Conservation (phyloP, 2,329 filamentous ascomycete genomes). For the Gaeumannomyces tritici region DNA sequence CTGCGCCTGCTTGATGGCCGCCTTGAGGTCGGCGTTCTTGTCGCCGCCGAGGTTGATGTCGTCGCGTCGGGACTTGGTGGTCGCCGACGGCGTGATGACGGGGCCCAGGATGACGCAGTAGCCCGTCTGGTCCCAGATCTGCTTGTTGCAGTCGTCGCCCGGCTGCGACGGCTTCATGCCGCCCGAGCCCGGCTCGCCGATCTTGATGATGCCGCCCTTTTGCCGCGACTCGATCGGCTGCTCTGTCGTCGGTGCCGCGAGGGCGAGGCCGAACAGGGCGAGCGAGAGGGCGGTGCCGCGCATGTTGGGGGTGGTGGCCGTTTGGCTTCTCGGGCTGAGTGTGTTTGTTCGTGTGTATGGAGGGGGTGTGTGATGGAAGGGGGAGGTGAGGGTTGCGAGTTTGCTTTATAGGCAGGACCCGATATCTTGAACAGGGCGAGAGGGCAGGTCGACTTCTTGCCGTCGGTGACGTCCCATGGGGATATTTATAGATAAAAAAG, state of each 20-base stretch:
- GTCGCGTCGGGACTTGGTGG: neutral
- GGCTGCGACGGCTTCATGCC: neutral
- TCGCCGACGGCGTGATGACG: neutral
- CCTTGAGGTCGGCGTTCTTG: neutral
- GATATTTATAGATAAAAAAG: neutral
- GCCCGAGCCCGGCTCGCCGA: neutral
- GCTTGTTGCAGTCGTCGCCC: neutral
- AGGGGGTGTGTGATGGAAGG: no score
- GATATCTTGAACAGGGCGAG: neutral
- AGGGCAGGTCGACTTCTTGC: neutral
- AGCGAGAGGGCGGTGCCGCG: neutral
- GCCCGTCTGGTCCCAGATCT: neutral
- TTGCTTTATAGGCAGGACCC: neutral
- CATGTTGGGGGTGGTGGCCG: neutral
- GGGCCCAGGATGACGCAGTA: constrained; percentile 1
- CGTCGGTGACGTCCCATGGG: neutral
- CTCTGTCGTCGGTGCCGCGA: neutral
- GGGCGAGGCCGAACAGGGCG: neutral
- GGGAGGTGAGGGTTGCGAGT: neutral
- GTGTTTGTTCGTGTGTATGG: no score
- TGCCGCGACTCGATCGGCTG: neutral
- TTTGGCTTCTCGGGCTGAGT: neutral
- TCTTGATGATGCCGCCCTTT: neutral
- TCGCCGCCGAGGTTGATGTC: neutral
- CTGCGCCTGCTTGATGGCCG: constrained; percentile 1